phyloP scores from a whole-genome alignment of 176 grass and related monocot species.

The Oropetium thomaeum region DNA sequence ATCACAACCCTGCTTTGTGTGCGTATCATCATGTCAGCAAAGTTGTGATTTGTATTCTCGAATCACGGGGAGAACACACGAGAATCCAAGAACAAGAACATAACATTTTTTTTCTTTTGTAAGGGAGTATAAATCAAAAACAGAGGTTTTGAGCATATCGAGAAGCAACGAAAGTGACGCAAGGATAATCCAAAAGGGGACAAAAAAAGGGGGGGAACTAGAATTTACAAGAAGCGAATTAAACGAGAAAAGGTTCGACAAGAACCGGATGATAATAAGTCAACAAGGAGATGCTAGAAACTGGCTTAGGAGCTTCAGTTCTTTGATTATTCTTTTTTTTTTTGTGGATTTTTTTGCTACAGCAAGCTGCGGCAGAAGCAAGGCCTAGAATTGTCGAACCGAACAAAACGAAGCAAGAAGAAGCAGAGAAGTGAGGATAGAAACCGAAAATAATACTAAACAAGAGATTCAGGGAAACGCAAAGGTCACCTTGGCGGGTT shows the following conservation, averaged over 20 bases:
- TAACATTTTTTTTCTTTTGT: too few species aligned
- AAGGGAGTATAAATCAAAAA: too few species aligned
- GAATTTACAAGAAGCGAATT: not conserved
- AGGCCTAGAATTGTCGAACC: too few species aligned
- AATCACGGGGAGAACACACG: not conserved
- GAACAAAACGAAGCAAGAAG: not conserved
- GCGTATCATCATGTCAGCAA: not conserved
- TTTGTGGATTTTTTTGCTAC: not conserved
- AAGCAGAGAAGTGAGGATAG: not conserved
- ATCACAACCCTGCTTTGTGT: conserved; percentile 61
- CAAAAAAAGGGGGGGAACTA: not conserved
- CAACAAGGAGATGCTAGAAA: not conserved
- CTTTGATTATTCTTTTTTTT: not conserved
- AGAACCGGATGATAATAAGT: not conserved
- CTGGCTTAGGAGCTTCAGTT: not conserved
- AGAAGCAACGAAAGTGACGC: not conserved
- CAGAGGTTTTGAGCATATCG: not conserved
- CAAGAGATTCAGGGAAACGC: not conserved
- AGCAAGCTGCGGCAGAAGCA: not conserved
- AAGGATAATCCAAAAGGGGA: not conserved
- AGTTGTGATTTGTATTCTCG: not conserved
- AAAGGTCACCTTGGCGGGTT: conserved; percentile 68
- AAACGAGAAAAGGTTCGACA: not conserved
- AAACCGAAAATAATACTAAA: too few species aligned
- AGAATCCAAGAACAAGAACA: not conserved